These are phyloP conservation scores for Mucor velutinosus DNA, from an alignment of 371 early-diverging fungal genomes.

Conservation along the genomic window DNA sequence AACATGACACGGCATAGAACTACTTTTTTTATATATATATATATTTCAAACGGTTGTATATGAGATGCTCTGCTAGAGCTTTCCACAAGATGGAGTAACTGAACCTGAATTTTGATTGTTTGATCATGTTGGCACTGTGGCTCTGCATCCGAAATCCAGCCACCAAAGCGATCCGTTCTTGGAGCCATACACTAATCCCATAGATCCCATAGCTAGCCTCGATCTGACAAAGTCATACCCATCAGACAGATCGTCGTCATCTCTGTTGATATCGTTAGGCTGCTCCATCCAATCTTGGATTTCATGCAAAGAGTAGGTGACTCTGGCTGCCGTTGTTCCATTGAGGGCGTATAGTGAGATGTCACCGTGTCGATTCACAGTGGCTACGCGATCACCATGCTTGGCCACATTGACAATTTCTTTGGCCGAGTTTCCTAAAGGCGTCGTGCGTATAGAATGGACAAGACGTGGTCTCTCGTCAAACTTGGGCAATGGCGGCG, in stretches of 20 bases:
- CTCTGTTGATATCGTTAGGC: conserved; percentile 16
- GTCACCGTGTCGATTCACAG: conserved; percentile 44
- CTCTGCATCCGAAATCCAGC: conserved; percentile 45
- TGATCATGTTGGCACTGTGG: not conserved
- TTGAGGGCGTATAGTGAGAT: conserved; percentile 45
- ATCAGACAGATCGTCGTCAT: conserved; percentile 48
- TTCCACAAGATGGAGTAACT: not conserved
- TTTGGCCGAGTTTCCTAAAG: conserved; percentile 30
- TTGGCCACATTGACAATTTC: conserved; percentile 37
- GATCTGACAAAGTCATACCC: conserved; percentile 47
- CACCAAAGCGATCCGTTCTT: conserved; percentile 45
- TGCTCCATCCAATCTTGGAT: conserved; percentile 37
- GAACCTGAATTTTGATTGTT: not conserved
- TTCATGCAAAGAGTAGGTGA: conserved; percentile 1
- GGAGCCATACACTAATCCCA: conserved; percentile 47
- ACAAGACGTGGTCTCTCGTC: conserved; percentile 20
- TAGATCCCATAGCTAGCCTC: conserved; percentile 38
- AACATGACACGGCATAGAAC: too few species aligned
- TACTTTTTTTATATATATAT: too few species aligned
- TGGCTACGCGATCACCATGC: conserved; percentile 35
- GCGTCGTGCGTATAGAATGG: conserved; percentile 41
- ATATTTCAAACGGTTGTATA: too few species aligned
- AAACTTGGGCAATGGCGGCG: conserved; percentile 24
- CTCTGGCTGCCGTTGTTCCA: conserved; percentile 43
- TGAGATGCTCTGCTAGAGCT: too few species aligned